Conservation (phyloP, 345 rosid genomes). For the Citrus trifoliata region DNA sequence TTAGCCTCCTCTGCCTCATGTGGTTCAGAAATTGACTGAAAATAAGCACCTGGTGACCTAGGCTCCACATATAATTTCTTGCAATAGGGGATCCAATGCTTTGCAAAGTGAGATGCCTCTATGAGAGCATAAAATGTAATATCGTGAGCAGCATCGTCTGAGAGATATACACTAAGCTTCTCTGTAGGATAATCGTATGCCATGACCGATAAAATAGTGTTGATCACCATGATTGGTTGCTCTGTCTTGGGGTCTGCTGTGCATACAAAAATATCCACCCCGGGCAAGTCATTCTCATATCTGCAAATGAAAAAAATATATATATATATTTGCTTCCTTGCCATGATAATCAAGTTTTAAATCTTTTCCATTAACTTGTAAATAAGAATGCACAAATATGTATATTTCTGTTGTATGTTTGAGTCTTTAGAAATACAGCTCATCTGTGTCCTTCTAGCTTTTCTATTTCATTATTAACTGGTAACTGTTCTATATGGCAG, state of each 20-base stretch:
- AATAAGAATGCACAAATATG: no score
- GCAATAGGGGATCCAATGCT: constrained; percentile 54
- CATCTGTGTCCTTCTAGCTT: not conserved
- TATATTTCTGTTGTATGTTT: no score
- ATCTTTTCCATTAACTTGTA: no score
- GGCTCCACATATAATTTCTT: constrained; percentile 36
- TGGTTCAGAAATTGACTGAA: constrained; percentile 10
- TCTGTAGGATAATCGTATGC: constrained; percentile 42
- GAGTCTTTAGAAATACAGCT: not conserved
- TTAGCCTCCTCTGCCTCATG: not conserved
- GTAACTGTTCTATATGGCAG: not conserved
- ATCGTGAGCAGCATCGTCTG: constrained; percentile 50
- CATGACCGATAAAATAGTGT: constrained; percentile 48
- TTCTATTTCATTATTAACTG: not conserved
- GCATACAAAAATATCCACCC: constrained; percentile 53
- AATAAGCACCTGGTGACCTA: constrained; percentile 43
- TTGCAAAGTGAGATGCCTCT: constrained; percentile 47
- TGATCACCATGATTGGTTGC: constrained; percentile 48
- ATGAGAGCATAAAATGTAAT: constrained; percentile 46
- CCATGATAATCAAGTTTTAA: no score
- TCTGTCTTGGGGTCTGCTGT: constrained; percentile 52
- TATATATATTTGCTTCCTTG: no score
- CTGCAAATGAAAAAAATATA: constrained; percentile 9
- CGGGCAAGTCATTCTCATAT: constrained; percentile 32
- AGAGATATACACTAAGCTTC: constrained; percentile 45